Base-by-base conservation (phyloP, 768 basidiomycete species). In the Podaxis rugospora region DNA sequence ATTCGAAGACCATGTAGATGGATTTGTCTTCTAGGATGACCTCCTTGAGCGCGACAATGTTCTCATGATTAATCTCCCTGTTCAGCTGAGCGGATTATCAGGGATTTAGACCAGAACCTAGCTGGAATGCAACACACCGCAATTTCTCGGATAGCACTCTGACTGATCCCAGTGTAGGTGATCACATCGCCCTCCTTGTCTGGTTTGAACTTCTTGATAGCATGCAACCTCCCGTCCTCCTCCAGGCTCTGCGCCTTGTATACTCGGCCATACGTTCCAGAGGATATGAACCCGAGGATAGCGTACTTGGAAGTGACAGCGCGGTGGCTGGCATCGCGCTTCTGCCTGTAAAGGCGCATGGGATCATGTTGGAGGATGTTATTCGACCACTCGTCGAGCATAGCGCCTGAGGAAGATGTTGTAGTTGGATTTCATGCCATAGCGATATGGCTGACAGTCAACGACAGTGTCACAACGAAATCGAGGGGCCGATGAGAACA, bases 121-220 rank as follows among this genome's bases (percentile, higher is more conserved):
- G 44, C 35, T 35, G 39, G 57, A 40, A 5, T 62, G 44, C 25
- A 21, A 78, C 90, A 66, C 65, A 95, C 95, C 57, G 95, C 92
- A 65, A 98, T 98, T 74, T 99, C 97, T 62, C 97, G 81, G 66
- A 94, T 93, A 3, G 96, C 97, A 74, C 93, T 96, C 76, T 99
- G 97, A 71, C 93, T 95, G 67, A 99, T 94, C 1, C 96, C 97
- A 9, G 96, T 98, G 72, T 98, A 99, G 0, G 94, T 94, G 55
- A 90, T 77, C 0, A 95, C 87, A 69, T 98, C 97, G 21, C 96
- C 96, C 76, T 99, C 97, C 74, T 98, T 98, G 81, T 99, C 97
- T 0, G 96, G 97, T 70, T 99, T 99, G 80, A 98, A 98, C 74
- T 98, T 99, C 80, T 99, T 99, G 77, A 99, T 98, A 5, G 97